Conservation (phyloP, 768 basidiomycete genomes). For the Leccinum aurantiacum region DNA sequence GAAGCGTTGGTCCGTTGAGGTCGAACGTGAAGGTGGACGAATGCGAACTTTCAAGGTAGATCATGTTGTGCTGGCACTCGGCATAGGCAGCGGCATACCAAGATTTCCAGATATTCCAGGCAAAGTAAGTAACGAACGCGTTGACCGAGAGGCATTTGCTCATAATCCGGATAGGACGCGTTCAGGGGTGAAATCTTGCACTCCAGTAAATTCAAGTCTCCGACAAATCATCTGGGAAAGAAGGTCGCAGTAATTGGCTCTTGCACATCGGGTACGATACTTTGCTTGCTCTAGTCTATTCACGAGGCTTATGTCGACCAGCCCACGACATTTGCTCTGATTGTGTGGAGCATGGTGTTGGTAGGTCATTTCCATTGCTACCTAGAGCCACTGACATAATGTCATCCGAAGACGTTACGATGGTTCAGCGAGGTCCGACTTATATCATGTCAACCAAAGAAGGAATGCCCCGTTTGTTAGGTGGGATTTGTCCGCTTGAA, state of each 20-base stretch:
- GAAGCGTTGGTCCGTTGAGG: slow-evolving; percentile 44
- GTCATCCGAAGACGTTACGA: slow-evolving; percentile 39
- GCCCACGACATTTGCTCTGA: slow-evolving; percentile 53
- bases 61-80: slow-evolving; percentile 51
- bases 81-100: slow-evolving; percentile 45
- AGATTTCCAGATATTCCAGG: slow-evolving; percentile 47
- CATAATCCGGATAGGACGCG: slow-evolving; percentile 38
- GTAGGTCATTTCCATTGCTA: slow-evolving; percentile 26
- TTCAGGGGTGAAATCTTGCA: slow-evolving; percentile 67
- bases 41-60: slow-evolving; percentile 44
- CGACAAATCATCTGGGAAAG: slow-evolving; percentile 60
- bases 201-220: slow-evolving; percentile 54
- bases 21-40: slow-evolving; percentile 36
- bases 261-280: slow-evolving; percentile 52
- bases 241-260: slow-evolving; percentile 71
- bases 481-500: slow-evolving; percentile 16
- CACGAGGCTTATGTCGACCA: slow-evolving; percentile 11
- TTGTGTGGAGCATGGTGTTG: slow-evolving; percentile 44
- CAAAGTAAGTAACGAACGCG: slow-evolving; percentile 32
- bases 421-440: slow-evolving; percentile 53
- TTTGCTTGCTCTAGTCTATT: slow-evolving; percentile 10
- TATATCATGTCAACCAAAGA: slow-evolving; percentile 51
- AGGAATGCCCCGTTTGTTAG: slow-evolving; percentile 32
- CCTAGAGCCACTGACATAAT: not conserved
- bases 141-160: not conserved